Evolutionary conservation across 2,329 filamentous ascomycete genomes (phyloP).

Genomic region (Intubia oerlemansii): DNA sequence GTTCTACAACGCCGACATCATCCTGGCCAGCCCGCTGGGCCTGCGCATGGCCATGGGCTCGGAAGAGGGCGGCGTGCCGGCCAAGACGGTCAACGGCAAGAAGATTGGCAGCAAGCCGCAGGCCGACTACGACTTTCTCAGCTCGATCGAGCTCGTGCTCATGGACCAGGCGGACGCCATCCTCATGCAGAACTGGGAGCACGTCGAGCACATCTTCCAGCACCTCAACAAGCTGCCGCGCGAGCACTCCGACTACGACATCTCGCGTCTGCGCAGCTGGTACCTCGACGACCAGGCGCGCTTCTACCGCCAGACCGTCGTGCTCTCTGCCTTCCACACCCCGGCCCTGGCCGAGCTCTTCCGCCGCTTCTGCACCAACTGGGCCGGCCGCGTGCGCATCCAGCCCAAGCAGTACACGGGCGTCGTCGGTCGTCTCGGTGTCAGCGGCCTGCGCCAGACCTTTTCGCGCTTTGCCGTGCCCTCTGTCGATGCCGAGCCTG

Average conservation of each 20-base stretch:
- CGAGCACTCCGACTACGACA: conserved; percentile 81
- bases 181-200: conserved; percentile 97
- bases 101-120: conserved; percentile 15
- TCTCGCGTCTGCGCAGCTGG: conserved; percentile 73
- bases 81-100: conserved; percentile 27
- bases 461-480: conserved; percentile 68
- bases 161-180: conserved; percentile 85
- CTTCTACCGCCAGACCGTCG: conserved; percentile 65
- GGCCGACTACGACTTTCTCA: conserved; percentile 74
- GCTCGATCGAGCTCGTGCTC: conserved; percentile 77
- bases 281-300: conserved; percentile 77
- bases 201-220: conserved; percentile 77
- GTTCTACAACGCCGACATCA: conserved; percentile 93
- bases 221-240: conserved; percentile 82
- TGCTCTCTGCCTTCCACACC: conserved; percentile 65
- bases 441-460: conserved; percentile 54
- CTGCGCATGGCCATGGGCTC: conserved; percentile 79
- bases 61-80: conserved; percentile 25
- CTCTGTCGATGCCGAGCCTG: conserved; percentile 55
- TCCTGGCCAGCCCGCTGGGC: conserved; percentile 76
- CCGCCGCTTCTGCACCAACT: conserved; percentile 57
- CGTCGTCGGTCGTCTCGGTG: conserved; percentile 49
- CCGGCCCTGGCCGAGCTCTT: conserved; percentile 72
- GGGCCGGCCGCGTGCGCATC: conserved; percentile 57
- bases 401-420: conserved; percentile 42